These are phyloP conservation scores for Dictyostelium brefeldianum DNA, from an alignment of 78 protist species.

Conservation along the genomic window DNA sequence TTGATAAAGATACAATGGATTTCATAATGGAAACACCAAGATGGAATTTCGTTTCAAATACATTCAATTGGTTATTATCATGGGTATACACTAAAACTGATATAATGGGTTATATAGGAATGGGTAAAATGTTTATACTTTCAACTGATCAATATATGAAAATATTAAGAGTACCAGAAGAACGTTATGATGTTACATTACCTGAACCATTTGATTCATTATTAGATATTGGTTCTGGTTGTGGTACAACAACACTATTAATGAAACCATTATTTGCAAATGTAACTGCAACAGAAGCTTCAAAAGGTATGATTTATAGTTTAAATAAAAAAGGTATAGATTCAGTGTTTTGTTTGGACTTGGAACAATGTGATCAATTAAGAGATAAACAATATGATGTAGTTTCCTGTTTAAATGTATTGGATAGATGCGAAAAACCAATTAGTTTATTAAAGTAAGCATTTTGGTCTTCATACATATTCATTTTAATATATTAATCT, in stretches of 20 bases:
- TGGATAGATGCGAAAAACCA: constrained; percentile 85
- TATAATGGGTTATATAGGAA: constrained; percentile 60
- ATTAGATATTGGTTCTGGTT: constrained; percentile 86
- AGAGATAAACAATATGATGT: constrained; percentile 36
- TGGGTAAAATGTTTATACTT: constrained; percentile 81
- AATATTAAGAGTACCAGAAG: constrained; percentile 2
- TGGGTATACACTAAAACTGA: constrained; percentile 69
- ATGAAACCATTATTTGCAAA: constrained; percentile 50
- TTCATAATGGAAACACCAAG: constrained; percentile 60
- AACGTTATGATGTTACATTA: background rate
- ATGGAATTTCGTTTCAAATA: constrained; percentile 45
- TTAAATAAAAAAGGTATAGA: constrained; percentile 35
- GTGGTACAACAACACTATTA: constrained; percentile 59
- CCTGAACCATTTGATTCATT: background rate
- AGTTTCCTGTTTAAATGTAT: constrained; percentile 70
- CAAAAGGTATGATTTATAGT: constrained; percentile 67
- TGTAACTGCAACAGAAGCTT: constrained; percentile 73
- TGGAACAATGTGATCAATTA: constrained; percentile 8
- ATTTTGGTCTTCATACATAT: background rate
- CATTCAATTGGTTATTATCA: constrained; percentile 35
- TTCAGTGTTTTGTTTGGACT: constrained; percentile 23
- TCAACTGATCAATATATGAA: constrained; percentile 42
- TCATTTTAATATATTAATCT: too few species aligned
- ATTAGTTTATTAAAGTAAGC: constrained; percentile 45
- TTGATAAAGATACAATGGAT: constrained; percentile 40